These are phyloP conservation scores for Pugionium cornutum DNA, from an alignment of 345 rosid genomes.

Conservation along the genomic window DNA sequence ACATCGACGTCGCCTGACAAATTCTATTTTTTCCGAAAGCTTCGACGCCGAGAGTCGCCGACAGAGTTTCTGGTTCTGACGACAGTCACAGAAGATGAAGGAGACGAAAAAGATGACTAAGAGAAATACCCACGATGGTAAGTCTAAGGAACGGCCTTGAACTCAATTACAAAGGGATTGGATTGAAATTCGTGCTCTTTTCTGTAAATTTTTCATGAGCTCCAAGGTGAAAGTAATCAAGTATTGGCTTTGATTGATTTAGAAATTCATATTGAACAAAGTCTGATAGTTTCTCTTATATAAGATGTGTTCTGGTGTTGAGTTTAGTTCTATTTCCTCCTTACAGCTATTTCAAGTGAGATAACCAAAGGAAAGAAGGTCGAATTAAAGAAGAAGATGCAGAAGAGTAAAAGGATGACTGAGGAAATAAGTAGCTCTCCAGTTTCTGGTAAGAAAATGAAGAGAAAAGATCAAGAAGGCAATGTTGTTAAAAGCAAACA, in stretches of 20 bases:
- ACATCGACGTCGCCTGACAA: not conserved
- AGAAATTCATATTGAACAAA: not conserved
- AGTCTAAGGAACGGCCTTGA: not conserved
- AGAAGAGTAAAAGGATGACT: too few species aligned
- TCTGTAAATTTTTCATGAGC: not conserved
- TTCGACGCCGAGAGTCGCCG: not conserved
- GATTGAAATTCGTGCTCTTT: too few species aligned
- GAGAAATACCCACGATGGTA: not conserved
- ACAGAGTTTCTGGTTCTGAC: not conserved
- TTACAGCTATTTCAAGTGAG: slow-evolving; percentile 6
- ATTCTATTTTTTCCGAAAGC: not conserved
- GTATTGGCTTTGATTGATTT: slow-evolving; percentile 9
- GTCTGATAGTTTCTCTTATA: not conserved
- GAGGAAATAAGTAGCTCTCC: too few species aligned
- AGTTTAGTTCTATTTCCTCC: slow-evolving; percentile 10
- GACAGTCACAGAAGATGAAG: not conserved
- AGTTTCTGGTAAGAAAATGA: too few species aligned
- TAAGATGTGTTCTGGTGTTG: slow-evolving; percentile 12
- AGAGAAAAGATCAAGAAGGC: too few species aligned
- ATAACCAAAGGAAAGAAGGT: too few species aligned
- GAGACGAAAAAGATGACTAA: not conserved
- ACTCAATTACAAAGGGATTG: slow-evolving; percentile 1
- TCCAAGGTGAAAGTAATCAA: slow-evolving; percentile 12
- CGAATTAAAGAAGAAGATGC: too few species aligned
- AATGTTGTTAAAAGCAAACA: too few species aligned